A percentile compares a stretch with the other conserved stretches of the same genome.
Evolutionary conservation across 768 basidiomycete species (phyloP).

Genomic region (Suillus sp.): DNA sequence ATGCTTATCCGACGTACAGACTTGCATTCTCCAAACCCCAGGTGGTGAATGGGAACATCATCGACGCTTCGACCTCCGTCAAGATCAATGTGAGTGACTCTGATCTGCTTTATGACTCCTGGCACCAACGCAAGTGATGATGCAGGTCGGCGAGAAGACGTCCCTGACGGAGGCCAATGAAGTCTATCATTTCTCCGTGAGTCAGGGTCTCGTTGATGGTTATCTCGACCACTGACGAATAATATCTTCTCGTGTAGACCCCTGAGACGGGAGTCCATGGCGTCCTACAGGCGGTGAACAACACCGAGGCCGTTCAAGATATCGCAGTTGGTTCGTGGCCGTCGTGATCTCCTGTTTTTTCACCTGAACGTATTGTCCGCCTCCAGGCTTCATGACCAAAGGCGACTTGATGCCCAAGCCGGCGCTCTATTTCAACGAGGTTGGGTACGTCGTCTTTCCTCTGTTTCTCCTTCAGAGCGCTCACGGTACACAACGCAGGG

Average conservation of each 20-base stretch:
- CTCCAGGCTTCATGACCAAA: background rate
- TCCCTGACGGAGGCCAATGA: background rate
- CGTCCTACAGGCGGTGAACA: background rate
- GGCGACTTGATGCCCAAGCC: background rate
- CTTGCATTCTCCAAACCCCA: background rate
- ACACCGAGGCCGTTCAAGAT: background rate
- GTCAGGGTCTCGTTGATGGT: no score
- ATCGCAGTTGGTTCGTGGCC: background rate
- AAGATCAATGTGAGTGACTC: conserved; percentile 1
- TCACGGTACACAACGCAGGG: background rate
- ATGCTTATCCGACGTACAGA: background rate
- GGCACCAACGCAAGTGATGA: background rate
- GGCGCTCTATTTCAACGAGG: conserved; percentile 5
- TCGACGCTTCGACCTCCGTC: background rate
- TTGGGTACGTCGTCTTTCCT: background rate
- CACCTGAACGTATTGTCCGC: background rate
- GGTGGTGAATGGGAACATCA: background rate
- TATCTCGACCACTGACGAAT: background rate
- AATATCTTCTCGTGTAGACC: background rate
- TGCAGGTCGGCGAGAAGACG: background rate
- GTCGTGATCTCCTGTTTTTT: no score
- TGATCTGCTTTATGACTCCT: background rate
- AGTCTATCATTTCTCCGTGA: conserved; percentile 2
- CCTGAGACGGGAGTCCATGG: background rate
- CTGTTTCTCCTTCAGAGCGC: background rate